Percentiles rank a stretch among this genome's conserved stretches.
phyloP scores from a whole-genome alignment of 306 rosid genomes.

The Arachis hypogaea region DNA sequence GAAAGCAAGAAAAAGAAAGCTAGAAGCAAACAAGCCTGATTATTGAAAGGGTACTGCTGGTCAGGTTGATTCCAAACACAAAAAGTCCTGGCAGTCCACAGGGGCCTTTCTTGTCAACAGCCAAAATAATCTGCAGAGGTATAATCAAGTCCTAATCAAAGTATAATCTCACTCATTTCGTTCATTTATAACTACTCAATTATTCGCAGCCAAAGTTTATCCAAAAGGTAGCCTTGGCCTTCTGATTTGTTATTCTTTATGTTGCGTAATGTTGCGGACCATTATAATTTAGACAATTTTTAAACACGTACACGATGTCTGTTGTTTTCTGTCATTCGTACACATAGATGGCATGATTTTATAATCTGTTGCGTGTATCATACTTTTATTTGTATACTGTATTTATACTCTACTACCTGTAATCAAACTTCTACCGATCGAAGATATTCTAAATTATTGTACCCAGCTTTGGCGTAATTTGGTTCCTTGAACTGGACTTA shows the following conservation, averaged over 20 bases:
- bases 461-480: background rate
- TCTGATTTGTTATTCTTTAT: background rate
- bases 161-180: no score
- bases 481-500: background rate
- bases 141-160: no score
- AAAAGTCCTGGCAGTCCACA: no score
- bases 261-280: background rate
- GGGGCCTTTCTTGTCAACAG: no score
- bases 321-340: background rate
- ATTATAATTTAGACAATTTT: background rate
- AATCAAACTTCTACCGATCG: background rate
- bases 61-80: no score
- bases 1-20: no score
- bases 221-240: background rate
- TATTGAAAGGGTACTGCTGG: no score
- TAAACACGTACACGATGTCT: background rate
- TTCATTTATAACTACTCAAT: background rate
- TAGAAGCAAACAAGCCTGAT: no score
- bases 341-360: background rate
- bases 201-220: background rate
- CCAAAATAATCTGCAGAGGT: no score
- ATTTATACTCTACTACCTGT: background rate
- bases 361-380: background rate
- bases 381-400: background rate
- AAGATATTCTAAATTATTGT: constrained; percentile 1